These are phyloP conservation scores for Camellia sinensis DNA, from an alignment of 148 eudicot species.

Conservation along the genomic window DNA sequence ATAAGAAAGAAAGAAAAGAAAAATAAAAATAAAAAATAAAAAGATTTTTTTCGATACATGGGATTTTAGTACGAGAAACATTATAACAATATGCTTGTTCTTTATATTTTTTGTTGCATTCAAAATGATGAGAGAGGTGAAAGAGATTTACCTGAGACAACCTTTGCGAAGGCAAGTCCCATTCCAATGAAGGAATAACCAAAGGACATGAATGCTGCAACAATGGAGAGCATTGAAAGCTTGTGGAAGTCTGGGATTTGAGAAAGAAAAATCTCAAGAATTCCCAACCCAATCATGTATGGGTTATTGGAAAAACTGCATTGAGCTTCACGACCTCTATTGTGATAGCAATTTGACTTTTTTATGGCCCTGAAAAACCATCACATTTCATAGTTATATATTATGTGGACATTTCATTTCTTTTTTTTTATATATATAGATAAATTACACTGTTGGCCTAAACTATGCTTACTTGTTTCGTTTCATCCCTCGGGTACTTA, in stretches of 20 bases:
- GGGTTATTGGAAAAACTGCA: slow-evolving; percentile 52
- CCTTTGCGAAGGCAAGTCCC: slow-evolving; percentile 57
- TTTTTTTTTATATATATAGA: no score
- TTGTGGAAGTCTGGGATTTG: slow-evolving; percentile 68
- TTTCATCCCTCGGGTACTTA: no score
- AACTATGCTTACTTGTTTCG: no score
- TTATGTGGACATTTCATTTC: no score
- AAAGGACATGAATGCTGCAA: slow-evolving; percentile 80
- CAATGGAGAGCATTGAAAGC: slow-evolving; percentile 55
- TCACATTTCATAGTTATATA: neutral
- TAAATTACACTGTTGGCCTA: no score
- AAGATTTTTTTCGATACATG: no score
- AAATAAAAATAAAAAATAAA: no score
- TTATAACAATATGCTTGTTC: no score
- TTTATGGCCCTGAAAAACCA: slow-evolving; percentile 53
- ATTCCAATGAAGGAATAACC: slow-evolving; percentile 66
- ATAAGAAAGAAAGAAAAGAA: no score
- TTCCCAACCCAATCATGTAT: slow-evolving; percentile 64
- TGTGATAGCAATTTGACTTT: slow-evolving; percentile 69
- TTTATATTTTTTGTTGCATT: no score
- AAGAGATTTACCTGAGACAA: slow-evolving; percentile 42
- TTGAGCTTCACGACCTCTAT: slow-evolving; percentile 40
- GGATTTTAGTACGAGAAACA: no score
- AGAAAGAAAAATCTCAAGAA: slow-evolving; percentile 58
- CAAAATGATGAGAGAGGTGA: no score